Evolutionary conservation across 441 rosid genomes (phyloP).

Genomic region (Pelargonium cotyledonis): DNA sequence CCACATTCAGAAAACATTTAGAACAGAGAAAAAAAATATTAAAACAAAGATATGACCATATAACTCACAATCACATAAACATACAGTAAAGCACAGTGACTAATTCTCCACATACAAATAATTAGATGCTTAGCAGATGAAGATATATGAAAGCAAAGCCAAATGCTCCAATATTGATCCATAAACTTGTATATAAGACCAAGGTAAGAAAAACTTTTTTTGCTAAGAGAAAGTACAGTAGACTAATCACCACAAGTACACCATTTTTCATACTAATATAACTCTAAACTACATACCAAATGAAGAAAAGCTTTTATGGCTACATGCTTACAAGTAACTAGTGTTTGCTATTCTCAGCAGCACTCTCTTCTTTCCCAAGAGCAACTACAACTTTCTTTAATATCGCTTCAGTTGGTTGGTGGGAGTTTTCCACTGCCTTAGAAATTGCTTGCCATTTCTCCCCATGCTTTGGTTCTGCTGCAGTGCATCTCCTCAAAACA

Average conservation of each 20-base stretch:
- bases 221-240: background rate
- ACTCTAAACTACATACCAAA: background rate
- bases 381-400: background rate
- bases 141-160: no score
- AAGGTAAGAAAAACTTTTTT: no score
- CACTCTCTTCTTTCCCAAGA: conserved; percentile 2
- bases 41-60: no score
- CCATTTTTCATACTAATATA: background rate
- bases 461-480: conserved; percentile 28
- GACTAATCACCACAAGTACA: background rate
- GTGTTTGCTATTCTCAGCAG: background rate
- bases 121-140: no score
- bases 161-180: no score
- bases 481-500: conserved; percentile 22
- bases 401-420: conserved; percentile 22
- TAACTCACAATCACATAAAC: no score
- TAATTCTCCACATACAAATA: no score
- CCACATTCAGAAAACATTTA: no score
- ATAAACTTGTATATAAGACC: no score
- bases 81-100: no score
- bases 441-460: conserved; percentile 27
- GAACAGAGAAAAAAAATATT: no score
- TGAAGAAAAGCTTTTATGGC: background rate
- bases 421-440: conserved; percentile 26
- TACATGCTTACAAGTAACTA: background rate